phyloP scores from a whole-genome alignment of 805 yeast genomes.

The Metschnikowia henanensis region DNA sequence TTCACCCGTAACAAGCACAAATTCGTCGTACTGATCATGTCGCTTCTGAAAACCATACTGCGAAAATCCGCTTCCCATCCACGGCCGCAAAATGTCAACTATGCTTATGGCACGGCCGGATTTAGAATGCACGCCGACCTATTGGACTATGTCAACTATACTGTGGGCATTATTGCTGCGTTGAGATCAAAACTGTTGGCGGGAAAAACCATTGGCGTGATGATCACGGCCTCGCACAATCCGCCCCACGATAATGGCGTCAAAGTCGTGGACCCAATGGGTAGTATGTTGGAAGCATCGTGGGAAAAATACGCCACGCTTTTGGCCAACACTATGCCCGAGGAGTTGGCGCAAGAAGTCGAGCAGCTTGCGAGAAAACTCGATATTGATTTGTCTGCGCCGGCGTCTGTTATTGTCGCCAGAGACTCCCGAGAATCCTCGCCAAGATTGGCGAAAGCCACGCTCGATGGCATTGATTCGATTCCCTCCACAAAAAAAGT shows the following conservation, averaged over 20 bases:
- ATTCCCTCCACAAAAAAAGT: constrained; percentile 41
- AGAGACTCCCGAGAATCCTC: constrained; percentile 91
- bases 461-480: constrained; percentile 59
- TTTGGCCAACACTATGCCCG: constrained; percentile 67
- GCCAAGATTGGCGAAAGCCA: constrained; percentile 56
- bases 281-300: constrained; percentile 78
- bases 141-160: constrained; percentile 77
- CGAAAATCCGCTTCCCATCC: constrained; percentile 29
- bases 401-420: constrained; percentile 63
- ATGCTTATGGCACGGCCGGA: constrained; percentile 96
- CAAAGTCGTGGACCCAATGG: constrained; percentile 90
- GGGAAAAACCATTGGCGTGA: constrained; percentile 83
- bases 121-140: constrained; percentile 73
- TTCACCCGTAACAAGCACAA: neutral
- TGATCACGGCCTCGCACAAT: constrained; percentile 96
- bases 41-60: constrained; percentile 8
- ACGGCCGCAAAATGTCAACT: constrained; percentile 42
- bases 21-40: constrained; percentile 1
- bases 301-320: constrained; percentile 87
- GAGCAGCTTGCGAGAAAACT: constrained; percentile 37
- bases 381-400: constrained; percentile 44
- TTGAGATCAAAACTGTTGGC: constrained; percentile 71
- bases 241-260: constrained; percentile 71
- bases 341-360: constrained; percentile 43
- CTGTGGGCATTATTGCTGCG: constrained; percentile 81